Conservation (phyloP, 2,329 filamentous ascomycete species). For the Didymella glomerata region DNA sequence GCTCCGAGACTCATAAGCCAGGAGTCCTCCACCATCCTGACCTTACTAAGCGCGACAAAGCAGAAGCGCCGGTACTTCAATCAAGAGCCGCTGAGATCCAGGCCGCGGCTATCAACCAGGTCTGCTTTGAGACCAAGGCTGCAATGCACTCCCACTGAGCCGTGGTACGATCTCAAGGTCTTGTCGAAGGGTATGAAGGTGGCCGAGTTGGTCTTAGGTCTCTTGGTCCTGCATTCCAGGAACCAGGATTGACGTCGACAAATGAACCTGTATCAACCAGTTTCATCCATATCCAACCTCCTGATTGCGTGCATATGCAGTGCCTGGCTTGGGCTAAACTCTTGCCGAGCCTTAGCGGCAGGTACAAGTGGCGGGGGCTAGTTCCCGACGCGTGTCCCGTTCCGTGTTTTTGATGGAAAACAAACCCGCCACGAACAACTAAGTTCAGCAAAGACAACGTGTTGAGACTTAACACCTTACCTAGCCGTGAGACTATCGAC, state of each 20-base stretch:
- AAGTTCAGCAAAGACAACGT: slow-evolving; percentile 17
- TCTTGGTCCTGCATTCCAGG: slow-evolving; percentile 25
- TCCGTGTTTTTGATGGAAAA: slow-evolving; percentile 3
- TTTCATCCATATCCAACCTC: slow-evolving; percentile 10
- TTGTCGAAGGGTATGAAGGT: slow-evolving; percentile 17
- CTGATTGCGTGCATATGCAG: slow-evolving; percentile 20
- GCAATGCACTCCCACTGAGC: slow-evolving; percentile 32
- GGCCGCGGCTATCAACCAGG: slow-evolving; percentile 36
- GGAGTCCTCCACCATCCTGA: slow-evolving; percentile 45
- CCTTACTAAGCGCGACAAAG: slow-evolving; percentile 40
- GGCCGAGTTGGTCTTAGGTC: slow-evolving; percentile 21
- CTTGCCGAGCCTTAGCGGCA: slow-evolving; percentile 21
- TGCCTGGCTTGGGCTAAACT: slow-evolving; percentile 10
- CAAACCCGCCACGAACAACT: slow-evolving; percentile 3
- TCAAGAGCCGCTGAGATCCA: slow-evolving; percentile 38
- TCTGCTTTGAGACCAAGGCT: slow-evolving; percentile 41
- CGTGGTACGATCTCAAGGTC: slow-evolving; percentile 23
- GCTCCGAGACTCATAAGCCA: slow-evolving; percentile 45
- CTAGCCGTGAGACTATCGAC: slow-evolving; percentile 6
- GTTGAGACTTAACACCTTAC: slow-evolving; percentile 7
- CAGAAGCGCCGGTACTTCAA: slow-evolving; percentile 33
- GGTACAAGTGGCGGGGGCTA: slow-evolving; percentile 29
- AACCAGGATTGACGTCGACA: not conserved
- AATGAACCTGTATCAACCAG: slow-evolving; percentile 4
- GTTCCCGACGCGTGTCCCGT: slow-evolving; percentile 18